Evolutionary conservation across 148 eudicot genomes (phyloP).

Genomic region (Spergularia marina): DNA sequence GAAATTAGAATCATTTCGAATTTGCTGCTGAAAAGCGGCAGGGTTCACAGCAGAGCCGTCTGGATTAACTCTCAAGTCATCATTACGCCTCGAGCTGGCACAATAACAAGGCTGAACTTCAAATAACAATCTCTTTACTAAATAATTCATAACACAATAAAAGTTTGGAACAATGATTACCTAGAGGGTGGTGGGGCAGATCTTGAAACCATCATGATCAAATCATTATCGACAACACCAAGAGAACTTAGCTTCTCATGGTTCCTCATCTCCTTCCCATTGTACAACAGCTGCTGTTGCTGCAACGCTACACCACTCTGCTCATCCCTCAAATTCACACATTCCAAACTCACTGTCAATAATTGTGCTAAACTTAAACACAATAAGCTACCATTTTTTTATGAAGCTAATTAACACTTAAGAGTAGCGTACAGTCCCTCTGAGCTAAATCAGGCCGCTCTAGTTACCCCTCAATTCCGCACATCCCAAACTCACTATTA

Average conservation of each 20-base stretch:
- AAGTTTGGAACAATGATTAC: not conserved
- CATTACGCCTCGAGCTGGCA: slow-evolving; percentile 49
- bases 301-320: slow-evolving; percentile 78
- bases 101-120: slow-evolving; percentile 2
- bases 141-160: not conserved
- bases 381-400: too few species aligned
- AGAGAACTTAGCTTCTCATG: slow-evolving; percentile 65
- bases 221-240: slow-evolving; percentile 88
- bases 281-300: slow-evolving; percentile 74
- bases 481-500: not conserved
- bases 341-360: not conserved
- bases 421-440: too few species aligned
- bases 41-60: slow-evolving; percentile 99
- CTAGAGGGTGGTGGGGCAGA: slow-evolving; percentile 31
- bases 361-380: not conserved
- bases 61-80: slow-evolving; percentile 53
- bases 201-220: slow-evolving; percentile 82
- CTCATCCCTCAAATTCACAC: not conserved
- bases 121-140: not conserved
- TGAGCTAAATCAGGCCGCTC: slow-evolving; percentile 35
- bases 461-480: slow-evolving; percentile 22
- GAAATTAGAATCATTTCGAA: slow-evolving; percentile 66
- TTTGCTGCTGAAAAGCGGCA: slow-evolving; percentile 83
- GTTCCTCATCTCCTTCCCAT: slow-evolving; percentile 90
- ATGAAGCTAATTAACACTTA: too few species aligned